Base-by-base conservation (phyloP, 352 stramenopile species). In the Sclerospora graminicola region DNA sequence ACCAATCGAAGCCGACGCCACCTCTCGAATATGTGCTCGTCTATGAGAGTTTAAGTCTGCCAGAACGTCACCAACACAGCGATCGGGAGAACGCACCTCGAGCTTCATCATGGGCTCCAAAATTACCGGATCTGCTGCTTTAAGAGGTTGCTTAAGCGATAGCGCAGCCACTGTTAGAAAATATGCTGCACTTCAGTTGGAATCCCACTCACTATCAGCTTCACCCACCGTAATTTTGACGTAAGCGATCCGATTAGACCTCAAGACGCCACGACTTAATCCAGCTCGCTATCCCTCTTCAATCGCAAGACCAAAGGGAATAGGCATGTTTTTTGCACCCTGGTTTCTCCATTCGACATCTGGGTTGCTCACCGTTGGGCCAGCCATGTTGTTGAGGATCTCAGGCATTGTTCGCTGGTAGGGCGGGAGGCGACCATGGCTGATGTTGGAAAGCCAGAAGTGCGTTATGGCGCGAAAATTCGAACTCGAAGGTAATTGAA, bases 91-190 rank as follows among this genome's bases (percentile, higher is more conserved):
- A n/a, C n/a, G 60, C 18, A 89, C 70, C n/a, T 85, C 66, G 19
- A 92, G 64, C 54, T 75, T 71, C 77, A 92, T 88, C 48, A 85
- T 54, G 0, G 80, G 80, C 59, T 92, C 80, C 5, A 92, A 49
- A 2, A 88, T 61, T 10, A 75, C 56, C 1, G 80, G 72, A 1
- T 50, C 33, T 4, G 77, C 77, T 30, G 81, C 42, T 8, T 61
- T 60, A 0, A 92, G 54, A 13, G 67, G 72, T 8, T 75, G 37
- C 37, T 81, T 82, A 18, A 90, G 41, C 2, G 54, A 70, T 1
- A 83, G 53, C 16, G 67, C 64, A 14, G 64, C 65, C 2, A 58
- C 63, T 8, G 64, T 58, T 26, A 66, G 69, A 52, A 90, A 90
- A 4, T 72, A 73, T 24, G 73, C 69, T 4, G 69, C 76, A 41